Base-by-base conservation (phyloP, 768 basidiomycete species). In the Harrya chromipes region DNA sequence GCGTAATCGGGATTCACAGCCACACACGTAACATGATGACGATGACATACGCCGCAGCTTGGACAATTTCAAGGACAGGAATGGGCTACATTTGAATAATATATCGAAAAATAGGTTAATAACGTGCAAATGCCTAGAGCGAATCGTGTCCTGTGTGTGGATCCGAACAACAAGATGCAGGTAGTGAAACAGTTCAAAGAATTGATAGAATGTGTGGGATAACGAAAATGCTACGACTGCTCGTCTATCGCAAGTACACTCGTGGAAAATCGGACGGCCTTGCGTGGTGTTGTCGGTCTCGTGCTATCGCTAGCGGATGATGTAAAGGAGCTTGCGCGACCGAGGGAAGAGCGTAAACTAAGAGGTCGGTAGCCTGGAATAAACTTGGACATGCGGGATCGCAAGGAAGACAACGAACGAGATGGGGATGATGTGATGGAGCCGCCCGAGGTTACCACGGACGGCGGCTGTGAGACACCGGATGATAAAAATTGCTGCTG, bases 261-360 rank as follows among this genome's bases (percentile, higher is more conserved):
- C 21, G 73, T 69, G n/a, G 79, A 78, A 64, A 85, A 85, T 41
- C 83, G 76, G 33, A 85, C 83, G 2, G 77, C 79, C 61, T 85
- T 85, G 54, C 77, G 79, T 16, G 74, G 78, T 0, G 74, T 79
- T 16, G 67, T 61, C 5, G 73, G 68, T 54, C 76, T 71, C 2
- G 67, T 66, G 21, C 64, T 67, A 41, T 68, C 61, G 42, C 65
- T 67, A 26, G 60, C 63, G 16, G 68, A 69, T n/a, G 64, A 68
- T 1, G 69, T 57, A 27, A 62, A 43, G 35, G 68, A 66, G 40
- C 60, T 67, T 37, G 58, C 64, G 4, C 70, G 55, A 19, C 54
- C 61, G 19, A 67, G 65, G 3, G 75, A 75, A 8, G 71, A 60
- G 1, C 63, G 44, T 16, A 68, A 51, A 19, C 73, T 72, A 7